phyloP scores from a whole-genome alignment of 768 basidiomycete genomes.

The Pulveroboletus sp. region DNA sequence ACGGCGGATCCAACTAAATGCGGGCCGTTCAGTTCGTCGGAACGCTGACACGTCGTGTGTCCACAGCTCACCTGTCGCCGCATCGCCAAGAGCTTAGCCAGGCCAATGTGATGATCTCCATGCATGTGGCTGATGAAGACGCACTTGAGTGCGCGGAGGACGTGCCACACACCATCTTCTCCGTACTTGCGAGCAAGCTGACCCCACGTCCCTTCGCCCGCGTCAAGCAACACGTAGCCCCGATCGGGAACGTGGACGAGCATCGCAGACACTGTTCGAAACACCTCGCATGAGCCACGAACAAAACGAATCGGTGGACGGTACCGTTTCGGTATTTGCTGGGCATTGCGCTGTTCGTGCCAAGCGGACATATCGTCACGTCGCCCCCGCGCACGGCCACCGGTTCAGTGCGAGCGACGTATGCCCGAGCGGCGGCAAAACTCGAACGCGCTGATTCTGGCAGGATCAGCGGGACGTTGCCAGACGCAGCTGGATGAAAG shows the following conservation, averaged over 20 bases:
- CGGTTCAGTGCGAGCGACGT: neutral
- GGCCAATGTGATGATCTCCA: conserved; percentile 87
- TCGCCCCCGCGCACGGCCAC: conserved; percentile 48
- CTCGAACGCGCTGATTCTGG: conserved; percentile 32
- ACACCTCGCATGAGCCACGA: too few species aligned
- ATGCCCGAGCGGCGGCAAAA: conserved; percentile 37
- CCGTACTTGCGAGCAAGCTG: conserved; percentile 82
- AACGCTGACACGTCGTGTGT: too few species aligned
- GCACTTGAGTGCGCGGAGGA: conserved; percentile 68
- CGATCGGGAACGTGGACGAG: conserved; percentile 68
- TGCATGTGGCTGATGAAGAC: conserved; percentile 90
- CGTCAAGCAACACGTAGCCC: conserved; percentile 80
- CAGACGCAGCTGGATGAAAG: conserved; percentile 28
- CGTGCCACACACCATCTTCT: conserved; percentile 49
- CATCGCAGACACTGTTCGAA: conserved; percentile 67
- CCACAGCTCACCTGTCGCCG: conserved; percentile 61
- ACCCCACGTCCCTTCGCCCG: conserved; percentile 91
- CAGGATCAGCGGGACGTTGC: conserved; percentile 12
- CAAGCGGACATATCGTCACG: conserved; percentile 70
- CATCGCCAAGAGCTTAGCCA: conserved; percentile 68
- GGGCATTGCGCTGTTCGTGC: conserved; percentile 85
- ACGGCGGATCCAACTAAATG: conserved; percentile 58
- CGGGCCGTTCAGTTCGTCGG: conserved; percentile 3
- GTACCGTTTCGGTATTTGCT: conserved; percentile 87
- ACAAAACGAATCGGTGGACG: too few species aligned